Evolutionary conservation across 2,329 filamentous ascomycete species (phyloP).

Genomic region (Exophiala lecanii-corni): DNA sequence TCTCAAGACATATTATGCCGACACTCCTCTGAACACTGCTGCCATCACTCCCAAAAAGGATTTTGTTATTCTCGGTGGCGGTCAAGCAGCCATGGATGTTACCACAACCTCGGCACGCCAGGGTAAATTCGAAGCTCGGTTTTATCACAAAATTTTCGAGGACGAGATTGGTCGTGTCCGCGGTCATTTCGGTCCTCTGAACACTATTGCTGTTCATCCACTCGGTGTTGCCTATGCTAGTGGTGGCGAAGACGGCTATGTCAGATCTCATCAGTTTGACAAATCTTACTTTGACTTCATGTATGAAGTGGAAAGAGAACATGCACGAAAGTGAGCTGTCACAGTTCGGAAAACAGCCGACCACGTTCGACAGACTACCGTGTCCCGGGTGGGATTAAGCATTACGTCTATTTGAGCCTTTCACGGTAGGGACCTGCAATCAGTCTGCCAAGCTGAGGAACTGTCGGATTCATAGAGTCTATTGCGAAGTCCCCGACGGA

Average conservation of each 20-base stretch:
- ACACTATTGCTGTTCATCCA: conserved; percentile 92
- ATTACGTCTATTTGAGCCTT: too few species aligned
- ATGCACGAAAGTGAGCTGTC: conserved; percentile 40
- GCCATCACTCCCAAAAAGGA: conserved; percentile 93
- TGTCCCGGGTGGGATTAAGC: too few species aligned
- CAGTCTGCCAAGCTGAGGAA: too few species aligned
- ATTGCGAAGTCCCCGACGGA: too few species aligned
- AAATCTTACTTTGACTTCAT: conserved; percentile 98
- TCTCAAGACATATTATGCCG: conserved; percentile 85
- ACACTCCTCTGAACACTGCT: conserved; percentile 95
- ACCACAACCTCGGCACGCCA: conserved; percentile 89
- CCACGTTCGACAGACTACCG: too few species aligned
- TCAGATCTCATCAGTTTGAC: conserved; percentile 97
- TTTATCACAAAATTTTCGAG: conserved; percentile 99
- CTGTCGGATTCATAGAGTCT: too few species aligned
- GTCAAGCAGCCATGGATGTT: conserved; percentile 98
- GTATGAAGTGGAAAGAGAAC: conserved; percentile 96
- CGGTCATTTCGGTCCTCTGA: conserved; percentile 93
- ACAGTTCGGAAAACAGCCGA: too few species aligned
- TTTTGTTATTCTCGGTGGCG: conserved; percentile 95
- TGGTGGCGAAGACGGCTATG: conserved; percentile 97
- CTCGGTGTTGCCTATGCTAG: conserved; percentile 88
- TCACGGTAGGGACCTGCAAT: too few species aligned
- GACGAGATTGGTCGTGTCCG: conserved; percentile 96
- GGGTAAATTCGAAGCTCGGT: conserved; percentile 98